Percentiles rank a stretch among this genome's conserved stretches.
phyloP scores from a whole-genome alignment of 1,284 basidiomycete genomes.

The Ustilago hordei region DNA sequence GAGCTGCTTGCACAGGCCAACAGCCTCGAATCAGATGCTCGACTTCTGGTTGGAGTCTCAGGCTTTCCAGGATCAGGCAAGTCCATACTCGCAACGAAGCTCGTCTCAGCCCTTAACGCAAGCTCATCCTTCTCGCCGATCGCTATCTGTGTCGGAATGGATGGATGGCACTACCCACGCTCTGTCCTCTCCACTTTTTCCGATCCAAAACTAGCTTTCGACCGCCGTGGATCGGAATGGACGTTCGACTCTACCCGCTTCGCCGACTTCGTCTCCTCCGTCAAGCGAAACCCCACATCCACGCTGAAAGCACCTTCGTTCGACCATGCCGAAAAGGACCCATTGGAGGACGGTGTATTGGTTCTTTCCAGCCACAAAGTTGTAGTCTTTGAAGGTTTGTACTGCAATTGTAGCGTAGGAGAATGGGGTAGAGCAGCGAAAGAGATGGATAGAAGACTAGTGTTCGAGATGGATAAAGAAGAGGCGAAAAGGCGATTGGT shows the following conservation, averaged over 20 bases:
- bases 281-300: constrained; percentile 12
- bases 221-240: constrained; percentile 64
- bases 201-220: constrained; percentile 71
- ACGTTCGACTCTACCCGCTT: constrained; percentile 65
- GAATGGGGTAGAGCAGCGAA: constrained; percentile 80
- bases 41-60: constrained; percentile 80
- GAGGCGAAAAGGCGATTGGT: constrained; percentile 79
- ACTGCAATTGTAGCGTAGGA: constrained; percentile 78
- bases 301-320: constrained; percentile 73
- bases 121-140: constrained; percentile 34
- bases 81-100: constrained; percentile 76
- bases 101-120: constrained; percentile 71
- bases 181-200: constrained; percentile 76
- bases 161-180: constrained; percentile 81
- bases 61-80: constrained; percentile 88
- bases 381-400: constrained; percentile 85
- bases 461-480: constrained; percentile 76
- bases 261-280: constrained; percentile 49
- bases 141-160: constrained; percentile 79
- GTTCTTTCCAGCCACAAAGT: constrained; percentile 78
- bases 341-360: constrained; percentile 71
- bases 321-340: constrained; percentile 76
- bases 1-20: constrained; percentile 13
- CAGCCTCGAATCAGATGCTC: constrained; percentile 73
- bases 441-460: constrained; percentile 82